Base-by-base conservation (phyloP, 31 red algal genomes). In the Pterothamnion heteromorphum region DNA sequence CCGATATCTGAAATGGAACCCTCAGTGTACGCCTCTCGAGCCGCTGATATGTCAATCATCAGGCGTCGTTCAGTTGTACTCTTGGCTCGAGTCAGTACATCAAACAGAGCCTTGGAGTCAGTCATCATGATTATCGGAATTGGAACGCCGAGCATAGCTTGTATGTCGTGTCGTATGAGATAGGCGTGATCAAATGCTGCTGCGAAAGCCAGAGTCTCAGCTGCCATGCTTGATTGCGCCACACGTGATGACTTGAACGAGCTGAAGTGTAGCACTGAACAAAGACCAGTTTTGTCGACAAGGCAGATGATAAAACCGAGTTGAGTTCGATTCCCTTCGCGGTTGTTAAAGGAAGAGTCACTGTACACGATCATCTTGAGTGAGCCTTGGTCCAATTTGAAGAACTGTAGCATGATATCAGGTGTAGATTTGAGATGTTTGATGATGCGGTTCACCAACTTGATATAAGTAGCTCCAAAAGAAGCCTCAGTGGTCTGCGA, bases 221-320 rank as follows among this genome's bases (percentile, higher is more conserved):
- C 51, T 64, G 51, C 51, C 51, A 64, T 64, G 78, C n/a, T 83
- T 24, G 78, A 26, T 26, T 9, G 24, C n/a, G 78, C 24, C 5
- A 26, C 78, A 26, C 26, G 78, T 21, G 14, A 26, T 30, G 9
- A 83, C 14, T 83, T 83, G 78, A 9, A 24, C 5, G 78, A 83
- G 14, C 5, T 24, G 78, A 21, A 83, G 26, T 83, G 5, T 24
- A 83, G 24, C 9, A 83, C 24, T 9, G 14, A 24, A 30, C 5
- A 83, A 26, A 24, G 9, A 26, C 31, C 21, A 21, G 78, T 24
- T 21, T 9, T 26, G 78, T 83, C 21, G 24, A 27, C 14, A 24
- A 83, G 78, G 24, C 26, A 83, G 9, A 83, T 83, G 78, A 83
- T 26, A 27, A 26, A 83, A 30, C 78, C 78, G 24, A 83, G 78